These are phyloP conservation scores for Mallotus nudiflorus DNA, from an alignment of 345 rosid genomes.

Conservation along the genomic window DNA sequence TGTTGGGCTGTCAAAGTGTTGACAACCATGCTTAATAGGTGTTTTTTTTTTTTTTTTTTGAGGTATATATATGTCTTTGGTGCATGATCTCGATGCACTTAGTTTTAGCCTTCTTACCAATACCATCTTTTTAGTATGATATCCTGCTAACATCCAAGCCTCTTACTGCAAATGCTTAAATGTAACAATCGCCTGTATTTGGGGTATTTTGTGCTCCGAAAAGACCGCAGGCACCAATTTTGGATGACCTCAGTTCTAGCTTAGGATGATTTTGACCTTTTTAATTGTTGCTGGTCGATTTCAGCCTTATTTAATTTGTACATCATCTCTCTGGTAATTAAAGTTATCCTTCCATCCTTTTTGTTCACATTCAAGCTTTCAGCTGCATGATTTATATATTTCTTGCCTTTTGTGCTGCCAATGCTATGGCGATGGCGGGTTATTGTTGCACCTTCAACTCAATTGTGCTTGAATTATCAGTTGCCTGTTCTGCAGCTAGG, in stretches of 20 bases:
- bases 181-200: slow-evolving; percentile 29
- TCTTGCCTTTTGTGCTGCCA: no score
- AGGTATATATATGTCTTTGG: not conserved
- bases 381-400: not conserved
- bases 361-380: not conserved
- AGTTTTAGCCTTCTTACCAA: no score
- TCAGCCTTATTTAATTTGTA: slow-evolving; percentile 25
- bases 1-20: slow-evolving; percentile 15
- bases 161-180: slow-evolving; percentile 21
- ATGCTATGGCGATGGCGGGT: no score
- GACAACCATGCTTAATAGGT: not conserved
- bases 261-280: slow-evolving; percentile 6
- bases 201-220: slow-evolving; percentile 1
- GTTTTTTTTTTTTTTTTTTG: no score
- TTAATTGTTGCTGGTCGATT: not conserved
- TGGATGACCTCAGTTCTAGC: slow-evolving; percentile 42
- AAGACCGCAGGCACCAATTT: slow-evolving; percentile 42
- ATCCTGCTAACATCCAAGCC: slow-evolving; percentile 27
- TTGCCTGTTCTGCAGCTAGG: not conserved
- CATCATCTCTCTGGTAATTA: slow-evolving; percentile 26
- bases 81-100: slow-evolving; percentile 14
- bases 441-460: not conserved
- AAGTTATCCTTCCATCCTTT: not conserved
- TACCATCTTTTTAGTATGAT: not conserved
- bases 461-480: not conserved